A percentile compares a stretch with the other conserved stretches of the same genome.
These are phyloP conservation scores for Nemania sp. DNA, from an alignment of 2,329 filamentous ascomycete genomes.

Conservation along the genomic window DNA sequence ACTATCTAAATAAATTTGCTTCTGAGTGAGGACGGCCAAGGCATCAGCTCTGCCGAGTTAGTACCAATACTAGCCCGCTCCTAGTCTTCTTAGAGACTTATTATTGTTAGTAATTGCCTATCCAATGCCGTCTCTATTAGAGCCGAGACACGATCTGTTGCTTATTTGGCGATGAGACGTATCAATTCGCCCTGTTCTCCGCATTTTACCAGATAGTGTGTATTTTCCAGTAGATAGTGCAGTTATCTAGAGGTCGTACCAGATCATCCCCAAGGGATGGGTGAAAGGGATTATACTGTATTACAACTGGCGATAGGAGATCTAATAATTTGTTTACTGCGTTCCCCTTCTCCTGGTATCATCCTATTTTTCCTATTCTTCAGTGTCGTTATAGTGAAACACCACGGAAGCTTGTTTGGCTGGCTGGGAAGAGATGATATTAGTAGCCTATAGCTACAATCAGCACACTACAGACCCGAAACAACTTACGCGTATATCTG, in stretches of 20 bases:
- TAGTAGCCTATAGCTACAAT: background rate
- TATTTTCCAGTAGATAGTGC: background rate
- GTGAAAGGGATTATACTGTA: background rate
- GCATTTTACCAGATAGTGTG: background rate
- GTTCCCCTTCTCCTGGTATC: background rate
- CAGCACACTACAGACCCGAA: conserved; percentile 8
- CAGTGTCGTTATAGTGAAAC: background rate
- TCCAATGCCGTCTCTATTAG: background rate
- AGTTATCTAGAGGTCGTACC: background rate
- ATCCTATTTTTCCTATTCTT: background rate
- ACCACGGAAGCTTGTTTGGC: background rate
- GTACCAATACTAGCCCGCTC: background rate
- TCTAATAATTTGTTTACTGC: background rate
- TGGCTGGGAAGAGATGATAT: background rate
- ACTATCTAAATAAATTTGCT: too few relatives aligned
- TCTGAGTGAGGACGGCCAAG: too few relatives aligned
- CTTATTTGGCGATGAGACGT: background rate
- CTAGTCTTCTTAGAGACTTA: background rate
- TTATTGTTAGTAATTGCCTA: background rate
- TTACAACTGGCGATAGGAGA: background rate
- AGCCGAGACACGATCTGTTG: background rate
- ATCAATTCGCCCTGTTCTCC: background rate
- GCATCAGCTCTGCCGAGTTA: too few relatives aligned
- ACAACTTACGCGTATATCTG: conserved; percentile 13
- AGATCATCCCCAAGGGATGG: background rate